Conservation (phyloP, 352 stramenopile genomes). For the Phytophthora multivora region DNA sequence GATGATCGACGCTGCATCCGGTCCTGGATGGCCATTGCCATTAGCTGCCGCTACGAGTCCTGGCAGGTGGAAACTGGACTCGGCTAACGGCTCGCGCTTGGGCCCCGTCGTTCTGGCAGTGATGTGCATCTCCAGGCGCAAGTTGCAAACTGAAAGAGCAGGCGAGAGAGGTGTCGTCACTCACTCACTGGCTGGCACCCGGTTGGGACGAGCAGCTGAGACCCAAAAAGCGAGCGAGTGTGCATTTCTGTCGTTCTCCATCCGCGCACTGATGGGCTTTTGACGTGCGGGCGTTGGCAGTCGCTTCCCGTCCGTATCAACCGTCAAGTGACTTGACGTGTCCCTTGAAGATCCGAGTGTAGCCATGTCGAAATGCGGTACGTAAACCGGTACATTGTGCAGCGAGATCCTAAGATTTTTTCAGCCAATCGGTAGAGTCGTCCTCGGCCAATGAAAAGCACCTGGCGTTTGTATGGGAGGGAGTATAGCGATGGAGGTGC, state of each 20-base stretch:
- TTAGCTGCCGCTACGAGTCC: conserved; percentile 18
- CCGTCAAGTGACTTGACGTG: neutral
- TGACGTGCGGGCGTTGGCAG: too few relatives aligned
- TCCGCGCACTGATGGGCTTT: too few relatives aligned
- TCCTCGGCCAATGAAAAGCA: conserved; percentile 27
- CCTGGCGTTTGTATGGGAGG: conserved; percentile 23
- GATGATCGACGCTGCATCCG: conserved; percentile 8
- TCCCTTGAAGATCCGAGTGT: conserved; percentile 6
- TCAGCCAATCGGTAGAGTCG: conserved; percentile 27
- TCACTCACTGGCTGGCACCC: conserved; percentile 12
- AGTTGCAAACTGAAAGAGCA: conserved; percentile 34
- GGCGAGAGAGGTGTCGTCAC: conserved; percentile 31
- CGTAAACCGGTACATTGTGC: neutral
- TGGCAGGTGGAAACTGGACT: conserved; percentile 32
- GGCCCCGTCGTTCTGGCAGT: conserved; percentile 16
- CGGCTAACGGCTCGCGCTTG: conserved; percentile 20
- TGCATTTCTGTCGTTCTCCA: too few relatives aligned
- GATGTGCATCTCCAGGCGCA: conserved; percentile 38
- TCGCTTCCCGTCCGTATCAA: neutral
- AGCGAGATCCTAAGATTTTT: conserved; percentile 12
- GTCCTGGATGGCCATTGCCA: neutral
- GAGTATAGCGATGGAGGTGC: conserved; percentile 32
- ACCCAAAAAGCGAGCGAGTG: too few relatives aligned
- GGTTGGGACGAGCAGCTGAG: conserved; percentile 33
- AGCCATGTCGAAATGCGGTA: conserved; percentile 14